Percentiles rank a stretch among this genome's conserved stretches.
phyloP scores from a whole-genome alignment of 768 basidiomycete genomes.

The Boletus vermiculosoides region DNA sequence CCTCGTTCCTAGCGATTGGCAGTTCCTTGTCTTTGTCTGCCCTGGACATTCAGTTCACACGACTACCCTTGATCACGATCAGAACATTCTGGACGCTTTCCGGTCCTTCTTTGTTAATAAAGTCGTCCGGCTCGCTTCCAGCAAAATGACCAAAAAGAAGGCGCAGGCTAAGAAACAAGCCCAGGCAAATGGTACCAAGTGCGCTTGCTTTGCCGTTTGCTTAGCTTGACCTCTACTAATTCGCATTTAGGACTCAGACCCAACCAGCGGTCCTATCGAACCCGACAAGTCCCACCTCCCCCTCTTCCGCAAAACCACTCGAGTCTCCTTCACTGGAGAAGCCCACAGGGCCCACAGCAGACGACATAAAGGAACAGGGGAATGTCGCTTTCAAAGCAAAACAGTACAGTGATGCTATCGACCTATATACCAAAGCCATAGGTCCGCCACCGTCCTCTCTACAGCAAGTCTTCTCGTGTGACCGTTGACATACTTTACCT shows the following conservation, averaged over 20 bases:
- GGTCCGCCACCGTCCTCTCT: slow-evolving; percentile 37
- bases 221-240: slow-evolving; percentile 8
- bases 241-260: slow-evolving; percentile 14
- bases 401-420: slow-evolving; percentile 66
- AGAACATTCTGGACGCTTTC: slow-evolving; percentile 12
- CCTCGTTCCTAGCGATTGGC: neutral
- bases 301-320: slow-evolving; percentile 11
- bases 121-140: neutral
- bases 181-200: slow-evolving; percentile 29
- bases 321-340: slow-evolving; percentile 15
- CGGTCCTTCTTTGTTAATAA: neutral
- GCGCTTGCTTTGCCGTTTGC: neutral
- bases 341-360: slow-evolving; percentile 38
- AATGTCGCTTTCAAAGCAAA: slow-evolving; percentile 72
- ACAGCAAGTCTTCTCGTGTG: slow-evolving; percentile 22
- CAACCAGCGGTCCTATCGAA: slow-evolving; percentile 6
- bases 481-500: slow-evolving; percentile 4
- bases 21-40: neutral
- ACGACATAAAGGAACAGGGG: slow-evolving; percentile 72
- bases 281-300: slow-evolving; percentile 18
- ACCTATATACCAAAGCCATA: slow-evolving; percentile 74
- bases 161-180: slow-evolving; percentile 27
- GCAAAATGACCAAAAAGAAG: slow-evolving; percentile 34
- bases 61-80: neutral
- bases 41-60: neutral